Percentiles rank a stretch among this genome's conserved stretches.
Evolutionary conservation across 2,329 filamentous ascomycete genomes (phyloP).

Genomic region (Elsinoe arachidis): DNA sequence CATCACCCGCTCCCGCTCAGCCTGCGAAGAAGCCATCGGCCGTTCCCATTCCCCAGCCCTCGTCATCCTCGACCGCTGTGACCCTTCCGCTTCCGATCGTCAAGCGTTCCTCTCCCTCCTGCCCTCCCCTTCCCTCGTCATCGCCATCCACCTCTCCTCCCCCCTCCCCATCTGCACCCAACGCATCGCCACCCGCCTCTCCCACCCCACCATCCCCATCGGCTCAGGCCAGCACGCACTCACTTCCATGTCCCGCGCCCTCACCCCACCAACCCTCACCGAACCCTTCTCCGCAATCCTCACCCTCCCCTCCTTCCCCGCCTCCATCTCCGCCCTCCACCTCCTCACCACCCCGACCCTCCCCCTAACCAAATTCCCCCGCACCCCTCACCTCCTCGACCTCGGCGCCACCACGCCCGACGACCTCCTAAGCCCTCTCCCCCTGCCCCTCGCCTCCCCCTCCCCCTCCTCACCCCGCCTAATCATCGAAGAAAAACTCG

Average conservation of each 20-base stretch:
- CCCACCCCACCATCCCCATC: slow-evolving; percentile 14
- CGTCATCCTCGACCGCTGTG: slow-evolving; percentile 14
- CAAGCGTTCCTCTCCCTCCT: slow-evolving; percentile 13
- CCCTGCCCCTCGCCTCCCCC: neutral
- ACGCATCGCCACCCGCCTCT: slow-evolving; percentile 12
- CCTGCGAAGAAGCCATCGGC: slow-evolving; percentile 12
- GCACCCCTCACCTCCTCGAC: slow-evolving; percentile 15
- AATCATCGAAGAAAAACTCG: slow-evolving; percentile 14
- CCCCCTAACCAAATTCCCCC: slow-evolving; percentile 13
- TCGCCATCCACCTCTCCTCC: slow-evolving; percentile 12
- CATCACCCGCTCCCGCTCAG: slow-evolving; percentile 8
- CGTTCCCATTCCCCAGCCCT: neutral
- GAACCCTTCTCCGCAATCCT: slow-evolving; percentile 13
- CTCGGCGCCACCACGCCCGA: slow-evolving; percentile 13
- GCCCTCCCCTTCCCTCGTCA: neutral
- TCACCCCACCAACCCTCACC: neutral
- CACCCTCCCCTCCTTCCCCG: slow-evolving; percentile 8
- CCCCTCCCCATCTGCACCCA: slow-evolving; percentile 3
- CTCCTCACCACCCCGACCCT: neutral
- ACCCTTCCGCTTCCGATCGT: slow-evolving; percentile 8
- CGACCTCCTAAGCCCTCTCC: slow-evolving; percentile 7
- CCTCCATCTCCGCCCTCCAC: neutral
- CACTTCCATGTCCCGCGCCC: slow-evolving; percentile 5
- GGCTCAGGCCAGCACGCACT: slow-evolving; percentile 12
- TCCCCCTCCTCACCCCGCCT: neutral